Evolutionary conservation across 169 alveolate genomes (phyloP).

Genomic region (Theileria sp.): DNA sequence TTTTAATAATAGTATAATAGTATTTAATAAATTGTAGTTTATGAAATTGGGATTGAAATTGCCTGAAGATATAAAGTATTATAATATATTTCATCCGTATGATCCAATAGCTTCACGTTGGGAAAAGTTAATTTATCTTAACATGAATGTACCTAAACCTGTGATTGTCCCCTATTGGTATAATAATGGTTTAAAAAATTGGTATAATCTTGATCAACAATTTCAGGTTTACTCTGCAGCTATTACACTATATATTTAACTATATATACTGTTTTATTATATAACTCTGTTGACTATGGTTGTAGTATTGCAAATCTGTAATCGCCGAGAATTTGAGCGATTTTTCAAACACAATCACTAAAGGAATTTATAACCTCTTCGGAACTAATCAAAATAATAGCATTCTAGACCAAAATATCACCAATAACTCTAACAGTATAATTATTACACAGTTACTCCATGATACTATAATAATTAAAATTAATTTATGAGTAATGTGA

Average conservation of each 20-base stretch:
- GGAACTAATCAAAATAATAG: slow-evolving; percentile 57
- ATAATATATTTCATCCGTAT: slow-evolving; percentile 82
- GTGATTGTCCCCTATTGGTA: slow-evolving; percentile 81
- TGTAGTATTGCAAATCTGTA: slow-evolving; percentile 59
- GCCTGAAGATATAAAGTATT: slow-evolving; percentile 69
- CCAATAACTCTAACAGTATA: slow-evolving; percentile 34
- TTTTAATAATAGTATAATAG: slow-evolving; percentile 1
- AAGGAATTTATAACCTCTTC: slow-evolving; percentile 56
- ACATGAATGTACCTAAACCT: slow-evolving; percentile 78
- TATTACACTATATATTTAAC: not conserved
- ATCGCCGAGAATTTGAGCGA: slow-evolving; percentile 65
- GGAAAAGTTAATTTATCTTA: slow-evolving; percentile 78
- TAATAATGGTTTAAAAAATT: slow-evolving; percentile 79
- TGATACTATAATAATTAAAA: slow-evolving; percentile 7
- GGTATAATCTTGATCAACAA: slow-evolving; percentile 83
- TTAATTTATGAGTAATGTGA: not conserved
- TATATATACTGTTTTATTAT: too few relatives aligned
- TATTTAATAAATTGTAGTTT: slow-evolving; percentile 33
- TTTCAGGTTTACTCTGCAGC: slow-evolving; percentile 50
- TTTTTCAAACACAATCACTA: slow-evolving; percentile 54
- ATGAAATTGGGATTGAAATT: slow-evolving; percentile 69
- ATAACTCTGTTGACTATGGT: not conserved
- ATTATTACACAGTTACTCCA: not conserved
- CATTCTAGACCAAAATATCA: slow-evolving; percentile 52
- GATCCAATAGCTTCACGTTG: slow-evolving; percentile 83